Evolutionary conservation across 1,284 basidiomycete genomes (phyloP), one percentile per base, ranked within the genome.

Genomic region (Schizophyllum commune): DNA sequence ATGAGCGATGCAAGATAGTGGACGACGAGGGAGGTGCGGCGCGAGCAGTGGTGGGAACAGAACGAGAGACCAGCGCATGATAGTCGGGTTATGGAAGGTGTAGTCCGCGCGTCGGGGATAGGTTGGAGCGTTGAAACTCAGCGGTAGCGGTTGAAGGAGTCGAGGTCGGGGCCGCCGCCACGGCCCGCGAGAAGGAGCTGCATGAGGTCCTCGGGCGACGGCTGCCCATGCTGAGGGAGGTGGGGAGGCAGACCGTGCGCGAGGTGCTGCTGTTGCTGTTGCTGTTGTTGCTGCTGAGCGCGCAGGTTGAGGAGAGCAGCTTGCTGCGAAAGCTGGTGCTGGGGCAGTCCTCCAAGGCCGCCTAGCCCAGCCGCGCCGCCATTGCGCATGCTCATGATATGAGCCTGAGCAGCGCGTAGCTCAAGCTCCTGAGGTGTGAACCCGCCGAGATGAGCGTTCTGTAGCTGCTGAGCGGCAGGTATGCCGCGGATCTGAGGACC

Each of bases 201-300:
- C 39, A 47, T 47, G 39, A 47, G 39, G 39, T 47, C 39, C 39
- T 47, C 39, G 13, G 39, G 39, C 17, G 39, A 13, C 13, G 39
- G 39, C 39, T 61, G 60, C 13, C 59, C 60, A 58, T 20, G 60
- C n/a, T 61, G 63, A 32, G 60, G 64, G 19, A 56, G 73, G 63
- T 83, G 83, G 20, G 76, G 75, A 66, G 83, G 70, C 72, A 83
- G 75, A 60, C 87, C 86, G 11, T 82, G 82, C 57, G 78, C 82
- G 9, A 83, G 63, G 55, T 76, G 76, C 47, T 67, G 66, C 63
- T 76, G 78, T 62, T 78, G 78, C 61, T 77, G 79, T 64, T 77
- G 77, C 60, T 72, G 77, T 57, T 75, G 59, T 21, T 65, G 64
- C 57, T 75, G 59, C 21, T 65, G 64, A 13, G 27, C 53, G 27